Base-by-base conservation (phyloP, 2,329 filamentous ascomycete species). In the Phialophora macrospora region DNA sequence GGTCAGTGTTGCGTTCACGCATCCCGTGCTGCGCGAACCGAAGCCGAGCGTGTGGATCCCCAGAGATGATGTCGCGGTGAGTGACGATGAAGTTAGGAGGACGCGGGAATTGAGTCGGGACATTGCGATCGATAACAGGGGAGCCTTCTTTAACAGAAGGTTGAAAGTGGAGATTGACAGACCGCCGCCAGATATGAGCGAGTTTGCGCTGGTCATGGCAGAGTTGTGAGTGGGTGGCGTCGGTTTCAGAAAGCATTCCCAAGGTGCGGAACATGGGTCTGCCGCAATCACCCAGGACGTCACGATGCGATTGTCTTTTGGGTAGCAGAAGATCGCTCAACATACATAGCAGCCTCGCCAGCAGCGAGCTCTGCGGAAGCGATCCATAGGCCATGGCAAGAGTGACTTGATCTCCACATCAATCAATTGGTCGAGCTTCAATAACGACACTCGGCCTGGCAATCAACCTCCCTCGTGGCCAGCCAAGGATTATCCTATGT, bases 121-220 rank as follows among this genome's bases (percentile, higher is more conserved):
- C 20, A 51, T 73, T 30, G 46, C 62, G 30, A 72, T 73, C 46
- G 70, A 68, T 48, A 72, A 72, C 49, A 55, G 66, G 14, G 72
- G 72, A 51, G 72, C 72, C 14, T 71, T 63, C 41, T 69, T 73
- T 57, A 70, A 70, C 20, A 59, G 54, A 26, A 68, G 58, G 22
- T 65, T 71, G 20, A 75, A 75, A 59, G 72, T 73, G 34, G 63
- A 70, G 69, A 67, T 75, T 54, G 72, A 72, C 41, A 72, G 70
- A 66, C 73, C 72, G 66, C 74, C 74, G 55, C 74, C 74, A 55
- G 74, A 75, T 65, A 73, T 75, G 69, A 69, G 67, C 56, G 68
- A 74, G 63, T 74, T 74, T 68, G 70, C 72, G 28, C 65, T 73
- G 54, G 71, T 74, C 46, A 73, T 74, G 72, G 60, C 68, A 20